Percentiles rank a stretch among this genome's conserved stretches.
These are phyloP conservation scores for grape (Vitis vinifera) DNA, from an alignment of 164 flowering plant genomes.

Conservation along the genomic window ASM3070453v1 NC_081820.1:27389501-27390000, in stretches of 20 bases:
- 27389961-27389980: slow-evolving; percentile 96
- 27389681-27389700: slow-evolving; percentile 11
- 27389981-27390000: slow-evolving; percentile 79
- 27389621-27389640: slow-evolving; percentile 81
- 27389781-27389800: neutral
- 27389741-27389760: neutral
- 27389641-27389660: slow-evolving; percentile 92
- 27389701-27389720: neutral
- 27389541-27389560: neutral
- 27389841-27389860: slow-evolving; percentile 54
- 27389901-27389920: slow-evolving; percentile 91
- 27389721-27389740: neutral
- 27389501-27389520: too few species aligned
- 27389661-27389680: slow-evolving; percentile 97
- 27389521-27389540: neutral
- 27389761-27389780: neutral
- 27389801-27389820: neutral
- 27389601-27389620: slow-evolving; percentile 60
- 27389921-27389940: slow-evolving; percentile 96
- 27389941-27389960: slow-evolving; percentile 97
- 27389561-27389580: neutral
- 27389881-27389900: slow-evolving; percentile 94
- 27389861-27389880: slow-evolving; percentile 89
- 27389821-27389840: neutral
- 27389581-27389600: slow-evolving; percentile 56